Evolutionary conservation across 805 yeast species (phyloP).

Genomic region (Ogataea methylovora): DNA sequence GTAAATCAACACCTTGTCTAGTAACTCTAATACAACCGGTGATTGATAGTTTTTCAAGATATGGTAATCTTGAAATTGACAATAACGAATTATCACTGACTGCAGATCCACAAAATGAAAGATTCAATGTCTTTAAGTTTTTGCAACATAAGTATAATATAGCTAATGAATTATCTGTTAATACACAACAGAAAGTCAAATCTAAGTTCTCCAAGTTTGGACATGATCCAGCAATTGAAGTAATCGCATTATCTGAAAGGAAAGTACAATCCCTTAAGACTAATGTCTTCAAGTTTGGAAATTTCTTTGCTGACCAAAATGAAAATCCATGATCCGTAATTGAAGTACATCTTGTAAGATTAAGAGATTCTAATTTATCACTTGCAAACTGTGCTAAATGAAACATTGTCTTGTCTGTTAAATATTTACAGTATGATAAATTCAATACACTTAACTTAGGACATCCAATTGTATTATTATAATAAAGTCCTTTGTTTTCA

Average conservation of each 20-base stretch:
- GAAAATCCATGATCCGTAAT: constrained; percentile 70
- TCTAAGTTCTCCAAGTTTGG: constrained; percentile 49
- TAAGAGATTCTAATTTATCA: constrained; percentile 45
- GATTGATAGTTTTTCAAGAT: constrained; percentile 40
- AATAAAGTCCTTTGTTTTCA: constrained; percentile 1
- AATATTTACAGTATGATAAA: constrained; percentile 68
- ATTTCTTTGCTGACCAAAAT: constrained; percentile 52
- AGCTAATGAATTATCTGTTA: constrained; percentile 63
- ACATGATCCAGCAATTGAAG: constrained; percentile 54
- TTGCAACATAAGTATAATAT: constrained; percentile 63
- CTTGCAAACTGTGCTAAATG: constrained; percentile 55
- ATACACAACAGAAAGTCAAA: constrained; percentile 67
- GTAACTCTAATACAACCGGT: constrained; percentile 75
- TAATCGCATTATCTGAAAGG: constrained; percentile 56
- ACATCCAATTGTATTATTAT: constrained; percentile 41
- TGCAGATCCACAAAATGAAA: constrained; percentile 74
- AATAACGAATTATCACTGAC: constrained; percentile 65
- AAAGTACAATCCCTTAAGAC: constrained; percentile 69
- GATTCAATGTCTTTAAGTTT: constrained; percentile 40
- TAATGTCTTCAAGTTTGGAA: constrained; percentile 44
- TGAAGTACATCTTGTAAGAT: constrained; percentile 69
- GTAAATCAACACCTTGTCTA: constrained; percentile 65
- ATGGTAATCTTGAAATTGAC: constrained; percentile 48
- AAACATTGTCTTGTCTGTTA: constrained; percentile 62
- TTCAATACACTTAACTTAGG: constrained; percentile 44